Conservation (phyloP, 2,329 filamentous ascomycete genomes). For the Penicillium sp. region DNA sequence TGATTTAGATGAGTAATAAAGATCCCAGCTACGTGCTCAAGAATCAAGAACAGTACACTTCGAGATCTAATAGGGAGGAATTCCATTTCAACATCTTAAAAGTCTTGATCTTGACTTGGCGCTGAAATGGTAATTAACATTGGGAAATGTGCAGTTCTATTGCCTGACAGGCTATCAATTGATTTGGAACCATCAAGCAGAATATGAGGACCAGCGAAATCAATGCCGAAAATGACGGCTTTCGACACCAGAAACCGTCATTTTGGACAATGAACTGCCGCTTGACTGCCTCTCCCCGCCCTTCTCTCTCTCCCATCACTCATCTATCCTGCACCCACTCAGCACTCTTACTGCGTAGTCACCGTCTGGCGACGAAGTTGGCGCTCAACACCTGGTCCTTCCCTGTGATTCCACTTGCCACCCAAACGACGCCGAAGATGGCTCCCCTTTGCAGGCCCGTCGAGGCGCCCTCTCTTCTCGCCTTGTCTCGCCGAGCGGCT, state of each 20-base stretch:
- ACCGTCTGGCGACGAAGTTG: conserved; percentile 6
- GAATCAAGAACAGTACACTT: too few relatives aligned
- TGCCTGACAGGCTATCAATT: too few relatives aligned
- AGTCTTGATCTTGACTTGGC: too few relatives aligned
- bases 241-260: conserved; percentile 18
- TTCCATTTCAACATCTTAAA: too few relatives aligned
- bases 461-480: conserved; percentile 4
- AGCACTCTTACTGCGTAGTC: conserved; percentile 15
- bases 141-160: too few relatives aligned
- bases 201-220: conserved; percentile 21
- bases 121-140: too few relatives aligned
- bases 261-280: conserved; percentile 9
- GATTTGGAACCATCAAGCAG: too few relatives aligned
- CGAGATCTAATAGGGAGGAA: too few relatives aligned
- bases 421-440: conserved; percentile 19
- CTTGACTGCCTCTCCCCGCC: conserved; percentile 13
- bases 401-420: conserved; percentile 12
- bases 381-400: conserved; percentile 7
- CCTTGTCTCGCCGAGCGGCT: conserved; percentile 3
- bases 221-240: conserved; percentile 19
- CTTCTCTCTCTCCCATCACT: too few relatives aligned
- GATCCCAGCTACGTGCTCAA: too few relatives aligned
- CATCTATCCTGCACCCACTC: conserved; percentile 18
- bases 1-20: too few relatives aligned
- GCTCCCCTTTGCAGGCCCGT: conserved; percentile 10